Conservation (phyloP, 2,329 filamentous ascomycete species). For the Sporothrix luriei region DNA sequence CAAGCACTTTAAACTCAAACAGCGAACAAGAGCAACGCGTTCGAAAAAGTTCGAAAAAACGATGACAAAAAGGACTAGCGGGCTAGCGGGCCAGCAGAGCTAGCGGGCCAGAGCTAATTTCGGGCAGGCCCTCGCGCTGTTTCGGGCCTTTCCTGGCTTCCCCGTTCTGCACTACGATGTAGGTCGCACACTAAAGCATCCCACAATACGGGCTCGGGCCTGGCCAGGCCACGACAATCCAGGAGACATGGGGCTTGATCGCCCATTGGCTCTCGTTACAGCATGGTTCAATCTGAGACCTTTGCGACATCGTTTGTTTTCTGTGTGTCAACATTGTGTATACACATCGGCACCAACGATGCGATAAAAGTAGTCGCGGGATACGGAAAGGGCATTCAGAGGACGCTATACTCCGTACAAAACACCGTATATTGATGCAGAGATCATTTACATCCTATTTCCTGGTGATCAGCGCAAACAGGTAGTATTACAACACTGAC, state of each 20-base stretch:
- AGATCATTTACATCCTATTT: conserved; percentile 16
- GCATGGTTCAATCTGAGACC: neutral
- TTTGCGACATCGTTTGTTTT: neutral
- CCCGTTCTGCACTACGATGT: conserved; percentile 12
- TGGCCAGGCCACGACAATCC: neutral
- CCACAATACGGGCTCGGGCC: neutral
- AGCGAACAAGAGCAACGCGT: too few species aligned
- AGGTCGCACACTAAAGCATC: conserved; percentile 13
- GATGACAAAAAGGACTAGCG: neutral
- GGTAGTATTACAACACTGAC: neutral
- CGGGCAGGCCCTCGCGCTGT: conserved; percentile 19
- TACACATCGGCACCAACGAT: neutral
- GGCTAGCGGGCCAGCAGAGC: too few species aligned
- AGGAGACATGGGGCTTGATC: conserved; percentile 12
- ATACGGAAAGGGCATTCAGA: conserved; percentile 11
- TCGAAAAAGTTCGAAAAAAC: neutral
- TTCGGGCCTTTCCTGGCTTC: conserved; percentile 29
- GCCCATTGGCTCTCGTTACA: neutral
- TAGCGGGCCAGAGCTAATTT: conserved; percentile 2
- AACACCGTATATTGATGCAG: conserved; percentile 1
- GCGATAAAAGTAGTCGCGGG: neutral
- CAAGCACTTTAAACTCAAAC: conserved; percentile 22
- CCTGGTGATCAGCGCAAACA: neutral
- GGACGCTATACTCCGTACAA: conserved; percentile 20
- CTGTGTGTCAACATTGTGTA: neutral